Conservation (phyloP, 2,329 filamentous ascomycete genomes). For the Blastomyces gilchristii region DNA sequence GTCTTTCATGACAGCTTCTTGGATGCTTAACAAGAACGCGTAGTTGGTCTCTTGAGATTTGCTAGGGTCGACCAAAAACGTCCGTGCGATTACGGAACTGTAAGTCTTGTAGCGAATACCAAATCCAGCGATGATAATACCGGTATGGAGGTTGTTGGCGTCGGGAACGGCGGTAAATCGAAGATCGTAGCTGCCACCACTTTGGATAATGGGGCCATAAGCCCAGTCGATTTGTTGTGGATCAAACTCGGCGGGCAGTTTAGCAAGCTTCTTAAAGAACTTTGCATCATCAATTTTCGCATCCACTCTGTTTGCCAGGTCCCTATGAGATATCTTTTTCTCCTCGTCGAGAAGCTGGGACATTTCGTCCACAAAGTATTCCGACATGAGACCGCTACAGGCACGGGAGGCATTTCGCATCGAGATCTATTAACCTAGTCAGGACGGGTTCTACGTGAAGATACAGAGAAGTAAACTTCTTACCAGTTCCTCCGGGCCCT, state of each 20-base stretch:
- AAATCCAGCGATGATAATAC: slow-evolving; percentile 85
- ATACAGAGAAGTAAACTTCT: slow-evolving; percentile 17
- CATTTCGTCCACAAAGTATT: slow-evolving; percentile 98
- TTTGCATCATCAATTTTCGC: slow-evolving; percentile 86
- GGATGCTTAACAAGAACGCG: slow-evolving; percentile 72
- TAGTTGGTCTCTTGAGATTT: slow-evolving; percentile 93
- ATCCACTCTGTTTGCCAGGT: slow-evolving; percentile 75
- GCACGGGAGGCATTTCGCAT: slow-evolving; percentile 93
- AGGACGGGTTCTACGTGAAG: slow-evolving; percentile 13
- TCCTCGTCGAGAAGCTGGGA: slow-evolving; percentile 89
- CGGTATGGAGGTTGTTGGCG: slow-evolving; percentile 73
- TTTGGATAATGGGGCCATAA: slow-evolving; percentile 81
- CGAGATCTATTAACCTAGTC: slow-evolving; percentile 49
- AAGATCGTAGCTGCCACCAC: slow-evolving; percentile 88
- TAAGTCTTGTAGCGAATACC: slow-evolving; percentile 94
- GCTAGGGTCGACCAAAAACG: slow-evolving; percentile 93
- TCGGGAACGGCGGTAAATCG: slow-evolving; percentile 70
- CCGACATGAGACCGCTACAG: slow-evolving; percentile 86
- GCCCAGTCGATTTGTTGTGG: slow-evolving; percentile 86
- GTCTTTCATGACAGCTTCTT: slow-evolving; percentile 83
- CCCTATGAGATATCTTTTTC: slow-evolving; percentile 89
- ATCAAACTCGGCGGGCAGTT: slow-evolving; percentile 80
- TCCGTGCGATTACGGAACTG: slow-evolving; percentile 81
- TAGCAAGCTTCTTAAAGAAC: slow-evolving; percentile 78
- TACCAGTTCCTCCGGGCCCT: slow-evolving; percentile 84